These are phyloP conservation scores for Ceratopteris richardii DNA, from an alignment of 75 land plant genomes.

Conservation along the genomic window DNA sequence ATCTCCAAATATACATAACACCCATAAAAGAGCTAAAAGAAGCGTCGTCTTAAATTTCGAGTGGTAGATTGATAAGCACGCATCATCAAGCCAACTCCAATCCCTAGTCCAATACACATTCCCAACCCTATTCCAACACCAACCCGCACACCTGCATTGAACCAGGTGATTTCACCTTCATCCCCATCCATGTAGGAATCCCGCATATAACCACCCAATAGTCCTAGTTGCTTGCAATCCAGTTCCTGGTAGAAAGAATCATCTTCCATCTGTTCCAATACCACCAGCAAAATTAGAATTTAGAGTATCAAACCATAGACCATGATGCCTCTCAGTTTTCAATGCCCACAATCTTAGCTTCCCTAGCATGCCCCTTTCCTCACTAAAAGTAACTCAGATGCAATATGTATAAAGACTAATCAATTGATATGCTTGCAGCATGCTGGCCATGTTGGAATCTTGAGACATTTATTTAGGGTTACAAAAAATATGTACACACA, in stretches of 20 bases:
- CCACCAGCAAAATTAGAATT: neutral
- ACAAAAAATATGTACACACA: no score
- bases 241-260: constrained; percentile 7
- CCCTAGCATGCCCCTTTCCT: no score
- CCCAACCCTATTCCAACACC: constrained; percentile 84
- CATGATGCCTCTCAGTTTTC: no score
- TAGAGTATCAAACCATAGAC: no score
- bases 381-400: no score
- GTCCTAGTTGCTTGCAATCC: constrained; percentile 8
- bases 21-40: constrained; percentile 5
- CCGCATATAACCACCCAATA: constrained; percentile 11
- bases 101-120: constrained; percentile 78
- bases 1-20: no score
- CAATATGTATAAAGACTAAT: no score
- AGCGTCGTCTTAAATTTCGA: constrained; percentile 36
- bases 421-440: no score
- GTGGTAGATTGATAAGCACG: constrained; percentile 69
- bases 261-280: constrained; percentile 12
- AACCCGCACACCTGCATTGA: constrained; percentile 82
- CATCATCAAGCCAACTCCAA: constrained; percentile 73
- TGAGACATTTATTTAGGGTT: no score
- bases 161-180: constrained; percentile 74
- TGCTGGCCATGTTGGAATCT: no score
- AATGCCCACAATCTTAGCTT: no score
- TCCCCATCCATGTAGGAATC: constrained; percentile 49